phyloP scores from a whole-genome alignment of 306 rosid species.

The Mucuna pruriens region DNA sequence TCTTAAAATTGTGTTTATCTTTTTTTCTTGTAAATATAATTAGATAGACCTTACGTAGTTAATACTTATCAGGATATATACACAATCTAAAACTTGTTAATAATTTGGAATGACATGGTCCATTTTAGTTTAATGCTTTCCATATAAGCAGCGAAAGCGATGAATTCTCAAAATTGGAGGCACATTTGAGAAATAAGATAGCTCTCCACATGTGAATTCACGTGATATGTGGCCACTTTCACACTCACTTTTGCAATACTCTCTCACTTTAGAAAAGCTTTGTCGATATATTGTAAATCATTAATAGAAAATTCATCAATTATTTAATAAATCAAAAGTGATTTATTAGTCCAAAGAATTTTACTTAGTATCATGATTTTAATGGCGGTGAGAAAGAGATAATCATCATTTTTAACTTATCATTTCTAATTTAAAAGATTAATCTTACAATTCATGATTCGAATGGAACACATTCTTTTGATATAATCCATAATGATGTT shows the following conservation, averaged over 20 bases:
- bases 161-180: conserved; percentile 19
- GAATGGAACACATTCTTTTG: too few relatives aligned
- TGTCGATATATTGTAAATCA: neutral
- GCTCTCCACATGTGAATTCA: conserved; percentile 40
- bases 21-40: neutral
- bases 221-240: conserved; percentile 43
- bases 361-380: too few relatives aligned
- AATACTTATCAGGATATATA: neutral
- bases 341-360: neutral
- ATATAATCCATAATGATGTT: too few relatives aligned
- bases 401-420: too few relatives aligned
- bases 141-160: neutral
- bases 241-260: neutral
- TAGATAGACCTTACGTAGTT: neutral
- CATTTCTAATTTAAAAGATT: too few relatives aligned
- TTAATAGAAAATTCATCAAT: neutral
- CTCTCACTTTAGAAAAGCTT: neutral
- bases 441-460: too few relatives aligned
- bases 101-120: neutral
- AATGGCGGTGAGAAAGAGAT: too few relatives aligned
- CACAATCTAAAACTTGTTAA: neutral
- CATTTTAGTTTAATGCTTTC: conserved; percentile 6
- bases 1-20: neutral
- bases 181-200: neutral
- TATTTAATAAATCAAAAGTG: neutral